A percentile compares a stretch with the other conserved stretches of the same genome.
Evolutionary conservation across 345 rosid species (phyloP).

Genomic region (Raphanus sativus): DNA sequence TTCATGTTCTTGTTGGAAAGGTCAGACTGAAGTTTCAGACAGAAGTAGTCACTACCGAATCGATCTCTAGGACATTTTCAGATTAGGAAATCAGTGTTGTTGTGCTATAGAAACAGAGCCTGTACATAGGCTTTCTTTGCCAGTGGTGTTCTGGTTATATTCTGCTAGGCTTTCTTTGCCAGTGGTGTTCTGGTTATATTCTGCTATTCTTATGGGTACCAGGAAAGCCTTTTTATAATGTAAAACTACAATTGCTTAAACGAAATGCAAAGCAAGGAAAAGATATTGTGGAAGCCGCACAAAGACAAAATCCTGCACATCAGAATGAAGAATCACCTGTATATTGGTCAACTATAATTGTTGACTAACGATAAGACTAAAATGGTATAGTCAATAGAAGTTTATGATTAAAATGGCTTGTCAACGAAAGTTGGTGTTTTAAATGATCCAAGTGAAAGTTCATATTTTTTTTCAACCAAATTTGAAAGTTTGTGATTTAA

Average conservation of each 20-base stretch:
- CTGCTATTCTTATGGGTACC: neutral
- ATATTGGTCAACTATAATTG: too few species aligned
- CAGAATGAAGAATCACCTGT: neutral
- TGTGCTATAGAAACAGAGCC: conserved; percentile 10
- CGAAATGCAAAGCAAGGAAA: neutral
- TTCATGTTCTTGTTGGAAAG: conserved; percentile 83
- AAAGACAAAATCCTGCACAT: neutral
- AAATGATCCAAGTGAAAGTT: too few species aligned
- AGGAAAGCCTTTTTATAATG: neutral
- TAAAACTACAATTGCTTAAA: conserved; percentile 3
- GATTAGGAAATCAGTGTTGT: conserved; percentile 32
- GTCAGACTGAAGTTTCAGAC: conserved; percentile 47
- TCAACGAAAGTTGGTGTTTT: too few species aligned
- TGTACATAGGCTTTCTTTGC: conserved; percentile 16
- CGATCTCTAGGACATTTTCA: conserved; percentile 29
- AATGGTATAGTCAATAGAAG: too few species aligned
- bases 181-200: conserved; percentile 28
- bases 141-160: conserved; percentile 28
- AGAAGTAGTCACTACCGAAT: conserved; percentile 1
- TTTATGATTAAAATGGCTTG: too few species aligned
- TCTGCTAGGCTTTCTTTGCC: conserved; percentile 5
- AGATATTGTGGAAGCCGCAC: neutral
- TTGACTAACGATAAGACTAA: too few species aligned
- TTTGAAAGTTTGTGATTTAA: too few species aligned
- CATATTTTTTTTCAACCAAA: too few species aligned